Percentiles rank a stretch among this genome's conserved stretches.
These are phyloP conservation scores for Phoma sp. DNA, from an alignment of 2,329 filamentous ascomycete genomes.

Conservation along the genomic window DNA sequence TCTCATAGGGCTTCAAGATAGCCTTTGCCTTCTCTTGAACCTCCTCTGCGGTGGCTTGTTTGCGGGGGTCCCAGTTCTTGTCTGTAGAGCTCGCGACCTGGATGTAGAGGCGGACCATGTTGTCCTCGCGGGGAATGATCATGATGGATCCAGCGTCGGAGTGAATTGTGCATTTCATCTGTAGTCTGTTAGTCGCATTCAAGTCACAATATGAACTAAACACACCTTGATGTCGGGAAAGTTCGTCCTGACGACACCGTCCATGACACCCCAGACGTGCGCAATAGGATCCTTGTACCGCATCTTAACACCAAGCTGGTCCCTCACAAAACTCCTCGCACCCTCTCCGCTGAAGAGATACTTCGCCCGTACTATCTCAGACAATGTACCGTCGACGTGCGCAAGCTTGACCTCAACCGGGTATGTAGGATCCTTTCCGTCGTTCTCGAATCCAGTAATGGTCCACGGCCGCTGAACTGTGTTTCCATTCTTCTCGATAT, in stretches of 20 bases:
- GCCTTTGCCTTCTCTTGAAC: slow-evolving; percentile 64
- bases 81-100: slow-evolving; percentile 69
- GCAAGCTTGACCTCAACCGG: slow-evolving; percentile 81
- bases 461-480: slow-evolving; percentile 66
- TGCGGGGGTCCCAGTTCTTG: slow-evolving; percentile 66
- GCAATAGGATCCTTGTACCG: slow-evolving; percentile 68
- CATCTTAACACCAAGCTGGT: slow-evolving; percentile 71
- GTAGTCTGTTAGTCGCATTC: slow-evolving; percentile 14
- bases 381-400: slow-evolving; percentile 74
- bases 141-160: slow-evolving; percentile 69
- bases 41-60: slow-evolving; percentile 64
- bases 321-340: slow-evolving; percentile 65
- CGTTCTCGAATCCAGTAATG: slow-evolving; percentile 66
- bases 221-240: slow-evolving; percentile 67
- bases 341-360: slow-evolving; percentile 70
- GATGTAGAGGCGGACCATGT: slow-evolving; percentile 62
- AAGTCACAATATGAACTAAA: background rate
- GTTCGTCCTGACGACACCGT: slow-evolving; percentile 67
- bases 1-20: slow-evolving; percentile 65
- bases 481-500: slow-evolving; percentile 65
- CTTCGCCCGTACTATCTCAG: slow-evolving; percentile 69
- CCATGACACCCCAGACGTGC: slow-evolving; percentile 72
- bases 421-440: slow-evolving; percentile 69
- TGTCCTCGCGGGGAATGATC: slow-evolving; percentile 64
- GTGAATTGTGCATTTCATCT: slow-evolving; percentile 73